Base-by-base conservation (phyloP, 2,329 filamentous ascomycete species). In the Endoconidiophora laricicola region DNA sequence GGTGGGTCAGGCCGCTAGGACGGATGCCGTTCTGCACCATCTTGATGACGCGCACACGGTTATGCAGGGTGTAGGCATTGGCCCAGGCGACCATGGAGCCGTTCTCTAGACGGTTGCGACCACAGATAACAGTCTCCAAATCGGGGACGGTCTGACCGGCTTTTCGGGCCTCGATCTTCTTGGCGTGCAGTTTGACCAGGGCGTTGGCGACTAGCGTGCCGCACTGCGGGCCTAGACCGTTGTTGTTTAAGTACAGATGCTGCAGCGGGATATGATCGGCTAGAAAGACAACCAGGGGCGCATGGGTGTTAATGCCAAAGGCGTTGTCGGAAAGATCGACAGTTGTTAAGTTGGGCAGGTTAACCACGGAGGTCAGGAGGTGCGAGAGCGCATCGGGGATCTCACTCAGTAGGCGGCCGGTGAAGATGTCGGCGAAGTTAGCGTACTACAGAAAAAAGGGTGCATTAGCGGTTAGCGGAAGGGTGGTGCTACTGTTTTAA, bases 21-120 rank as follows among this genome's bases (percentile, higher is more conserved):
- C 91, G 78, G 58, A 98, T 98, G 48, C 91, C 91, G 63, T 98
- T 96, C 66, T 96, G 91, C 23, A 94, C 86, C 91, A 98, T 96
- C 72, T 90, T 93, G 58, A 98, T 78, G 53, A 79, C 79, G 66
- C 81, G 83, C 55, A 98, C 76, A 52, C 83, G 81, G 56, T 75
- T 79, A 62, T 96, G 86, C 52, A 90, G 80, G 59, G 79, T 78
- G 64, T 86, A 95, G 1, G 86, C 75, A 63, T 82, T 83, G 40
- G 88, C 87, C 91, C 91, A 98, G 0, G 90, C 88, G 12, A 77
- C 78, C 91, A 98, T 98, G 62, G 83, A 91, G 57, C 90, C 91
- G 60, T 88, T 94, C 69, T 98, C 91, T 46, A 98, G 74, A 57
- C 91, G 76, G 69, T 98, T 98, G 57, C 91, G 85, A 40, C 91